Evolutionary conservation across 208 protist species (phyloP), one percentile per base, ranked within the genome.

Genomic region (Leishmania mexicana): DNA sequence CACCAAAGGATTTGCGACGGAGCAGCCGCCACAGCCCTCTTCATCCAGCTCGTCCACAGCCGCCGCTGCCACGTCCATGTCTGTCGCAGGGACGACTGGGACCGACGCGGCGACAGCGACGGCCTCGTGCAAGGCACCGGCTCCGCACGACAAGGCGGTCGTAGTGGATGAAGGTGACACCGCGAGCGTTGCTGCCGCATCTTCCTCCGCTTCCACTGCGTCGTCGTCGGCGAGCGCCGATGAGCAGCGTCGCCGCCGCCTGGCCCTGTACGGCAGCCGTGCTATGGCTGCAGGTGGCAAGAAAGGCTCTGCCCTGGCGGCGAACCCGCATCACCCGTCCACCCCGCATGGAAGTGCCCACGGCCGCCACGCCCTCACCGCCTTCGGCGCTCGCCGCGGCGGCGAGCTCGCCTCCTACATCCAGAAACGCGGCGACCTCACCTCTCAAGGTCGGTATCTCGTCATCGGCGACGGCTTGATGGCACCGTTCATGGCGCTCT

Each of bases 401-500:
- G 88, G 88, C n/a, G 87, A 88, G 72, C 82, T 94, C 17, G 81
- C 85, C 8, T 82, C 81, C 47, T 93, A 89, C 79, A 90, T 95
- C 31, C 86, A 86, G 67, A 83, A 78, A 35, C 75, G 85, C 38
- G 85, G 84, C 40, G 87, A 93, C 24, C 76, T 96, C n/a, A 87
- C 75, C 31, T 87, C 91, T 40, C 83, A 88, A 38, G 90, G 86
- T 3, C 96, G 95, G 74, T 98, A 97, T 80, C 84, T 98, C 7
- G 95, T 98, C 54, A 89, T 98, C 15, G 96, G 96, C 1, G 96
- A 98, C 83, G 92, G 94, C 21, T 83, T 98, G 62, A 96, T 98
- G 92, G 93, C 93, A 1, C 96, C 96, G 1, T 97, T 98, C 79
- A 98, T 98, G 96, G 95, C 96, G 31, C 83, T 98, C 31, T 97